phyloP scores from a whole-genome alignment of 1,284 basidiomycete genomes.

The Leccinum huronense region DNA sequence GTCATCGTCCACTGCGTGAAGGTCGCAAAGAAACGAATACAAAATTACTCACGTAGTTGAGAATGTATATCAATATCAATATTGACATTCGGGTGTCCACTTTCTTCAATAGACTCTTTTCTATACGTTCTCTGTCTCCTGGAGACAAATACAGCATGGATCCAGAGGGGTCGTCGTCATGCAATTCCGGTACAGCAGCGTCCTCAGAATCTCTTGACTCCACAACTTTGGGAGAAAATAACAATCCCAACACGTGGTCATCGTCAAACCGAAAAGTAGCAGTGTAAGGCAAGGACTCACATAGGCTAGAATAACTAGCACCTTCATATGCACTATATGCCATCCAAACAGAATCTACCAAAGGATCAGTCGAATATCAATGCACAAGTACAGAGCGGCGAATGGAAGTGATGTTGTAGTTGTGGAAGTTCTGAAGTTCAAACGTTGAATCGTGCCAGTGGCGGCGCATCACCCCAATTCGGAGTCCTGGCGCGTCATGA shows the following conservation, averaged over 20 bases:
- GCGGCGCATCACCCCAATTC: too few species aligned
- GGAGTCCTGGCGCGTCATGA: too few species aligned
- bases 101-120: conserved; percentile 29
- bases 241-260: not conserved
- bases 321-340: conserved; percentile 9
- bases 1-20: not conserved
- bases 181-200: not conserved
- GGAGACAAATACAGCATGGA: not conserved
- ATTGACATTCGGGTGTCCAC: conserved; percentile 51
- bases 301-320: conserved; percentile 17
- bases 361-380: not conserved
- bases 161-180: conserved; percentile 4
- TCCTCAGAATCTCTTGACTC: conserved; percentile 14
- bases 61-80: conserved; percentile 53
- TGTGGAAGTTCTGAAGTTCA: too few species aligned
- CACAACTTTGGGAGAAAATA: conserved; percentile 7
- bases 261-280: not conserved
- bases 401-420: too few species aligned
- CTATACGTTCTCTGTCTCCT: conserved; percentile 12
- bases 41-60: conserved; percentile 48
- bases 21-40: not conserved
- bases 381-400: not conserved
- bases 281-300: conserved; percentile 17
- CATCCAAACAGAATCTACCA: conserved; percentile 9
- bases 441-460: too few species aligned